Percentiles rank a stretch among this genome's conserved stretches.
These are phyloP conservation scores for Colletotrichum spaethianum DNA, from an alignment of 2,329 filamentous ascomycete genomes.

Conservation along the genomic window DNA sequence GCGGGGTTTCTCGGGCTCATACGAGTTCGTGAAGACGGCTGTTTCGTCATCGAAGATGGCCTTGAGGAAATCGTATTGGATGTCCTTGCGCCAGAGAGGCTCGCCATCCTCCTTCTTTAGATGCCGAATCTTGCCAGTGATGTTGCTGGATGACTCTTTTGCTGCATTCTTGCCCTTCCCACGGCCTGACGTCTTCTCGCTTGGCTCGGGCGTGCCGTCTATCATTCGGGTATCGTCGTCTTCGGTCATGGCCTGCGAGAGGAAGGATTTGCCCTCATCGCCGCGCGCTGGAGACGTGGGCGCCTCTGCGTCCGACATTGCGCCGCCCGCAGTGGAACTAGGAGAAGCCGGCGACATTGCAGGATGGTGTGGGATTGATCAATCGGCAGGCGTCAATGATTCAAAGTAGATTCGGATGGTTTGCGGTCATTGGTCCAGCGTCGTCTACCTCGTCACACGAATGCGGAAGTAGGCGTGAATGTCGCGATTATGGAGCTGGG, in stretches of 20 bases:
- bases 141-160: conserved; percentile 54
- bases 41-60: conserved; percentile 83
- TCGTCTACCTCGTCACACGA: conserved; percentile 20
- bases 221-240: conserved; percentile 59
- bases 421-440: conserved; percentile 29
- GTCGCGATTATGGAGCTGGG: conserved; percentile 26
- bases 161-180: conserved; percentile 53
- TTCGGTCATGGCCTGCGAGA: conserved; percentile 60
- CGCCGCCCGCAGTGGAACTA: conserved; percentile 52
- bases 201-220: conserved; percentile 60
- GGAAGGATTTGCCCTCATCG: conserved; percentile 61
- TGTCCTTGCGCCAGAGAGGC: conserved; percentile 88
- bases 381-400: conserved; percentile 25
- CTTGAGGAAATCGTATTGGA: conserved; percentile 88
- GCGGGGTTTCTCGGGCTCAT: conserved; percentile 73
- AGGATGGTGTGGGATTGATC: conserved; percentile 22
- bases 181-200: conserved; percentile 54
- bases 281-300: conserved; percentile 61
- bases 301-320: conserved; percentile 61
- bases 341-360: conserved; percentile 57
- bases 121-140: conserved; percentile 81
- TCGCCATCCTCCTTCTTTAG: conserved; percentile 92
- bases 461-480: conserved; percentile 21
- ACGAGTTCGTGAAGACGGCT: conserved; percentile 91
- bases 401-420: conserved; percentile 21